Evolutionary conservation across 257 asterid genomes (phyloP).

Genomic region (Solanum neorickii): DNA sequence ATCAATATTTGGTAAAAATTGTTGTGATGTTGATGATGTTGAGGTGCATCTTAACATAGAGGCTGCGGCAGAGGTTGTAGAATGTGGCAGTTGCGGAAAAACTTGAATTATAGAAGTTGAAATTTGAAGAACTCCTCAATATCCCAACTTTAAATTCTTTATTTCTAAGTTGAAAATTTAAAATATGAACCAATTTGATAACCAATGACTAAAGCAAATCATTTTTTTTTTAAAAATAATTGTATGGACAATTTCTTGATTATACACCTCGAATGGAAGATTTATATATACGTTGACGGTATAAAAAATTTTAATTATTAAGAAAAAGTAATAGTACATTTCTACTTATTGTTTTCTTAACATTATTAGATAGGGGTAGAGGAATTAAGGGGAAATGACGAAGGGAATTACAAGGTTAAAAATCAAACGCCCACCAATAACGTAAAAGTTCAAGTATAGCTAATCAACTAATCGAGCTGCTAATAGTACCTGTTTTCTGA

Average conservation of each 20-base stretch:
- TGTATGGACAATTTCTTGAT: neutral
- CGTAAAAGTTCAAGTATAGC: neutral
- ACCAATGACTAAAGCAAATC: neutral
- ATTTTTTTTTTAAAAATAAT: neutral
- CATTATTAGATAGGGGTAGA: too few species aligned
- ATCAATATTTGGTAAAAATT: neutral
- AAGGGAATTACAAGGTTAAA: neutral
- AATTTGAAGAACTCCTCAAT: neutral
- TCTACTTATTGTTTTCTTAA: too few species aligned
- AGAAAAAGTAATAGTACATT: neutral
- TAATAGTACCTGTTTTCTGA: conserved; percentile 32
- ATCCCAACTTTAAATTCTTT: neutral
- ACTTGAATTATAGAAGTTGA: neutral
- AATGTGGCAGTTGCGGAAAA: conserved; percentile 26
- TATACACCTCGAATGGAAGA: neutral
- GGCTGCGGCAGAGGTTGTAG: conserved; percentile 38
- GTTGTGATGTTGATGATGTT: conserved; percentile 10
- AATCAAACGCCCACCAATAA: neutral
- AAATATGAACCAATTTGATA: neutral
- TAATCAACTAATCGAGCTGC: neutral
- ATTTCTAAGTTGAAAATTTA: neutral
- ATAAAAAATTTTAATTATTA: neutral
- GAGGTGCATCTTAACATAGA: conserved; percentile 36
- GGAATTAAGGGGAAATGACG: neutral
- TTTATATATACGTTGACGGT: neutral